A percentile compares a stretch with the other conserved stretches of the same genome.
Conservation (phyloP, 148 eudicot species). For the Vaccinium darrowii region DNA sequence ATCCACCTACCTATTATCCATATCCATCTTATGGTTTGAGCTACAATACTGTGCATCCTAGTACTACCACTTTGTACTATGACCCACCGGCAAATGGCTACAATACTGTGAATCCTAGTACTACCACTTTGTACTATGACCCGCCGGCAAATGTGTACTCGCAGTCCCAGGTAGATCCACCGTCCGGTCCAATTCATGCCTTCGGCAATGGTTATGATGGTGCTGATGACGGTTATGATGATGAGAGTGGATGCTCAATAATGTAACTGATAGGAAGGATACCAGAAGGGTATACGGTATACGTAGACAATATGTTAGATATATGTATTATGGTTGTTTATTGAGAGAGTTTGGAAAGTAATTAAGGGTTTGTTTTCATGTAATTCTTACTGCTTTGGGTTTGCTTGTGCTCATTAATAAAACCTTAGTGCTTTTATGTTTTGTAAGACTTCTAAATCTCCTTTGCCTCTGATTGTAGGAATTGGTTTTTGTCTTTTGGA, state of each 20-base stretch:
- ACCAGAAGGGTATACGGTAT: background rate
- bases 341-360: background rate
- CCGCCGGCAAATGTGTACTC: conserved; percentile 20
- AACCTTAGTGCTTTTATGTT: conserved; percentile 2
- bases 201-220: background rate
- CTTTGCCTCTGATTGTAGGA: conserved; percentile 1
- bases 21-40: conserved; percentile 40
- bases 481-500: conserved; percentile 15
- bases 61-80: conserved; percentile 28
- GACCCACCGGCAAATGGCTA: conserved; percentile 31
- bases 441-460: conserved; percentile 11
- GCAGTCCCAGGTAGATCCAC: conserved; percentile 14
- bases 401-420: conserved; percentile 14
- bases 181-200: conserved; percentile 19
- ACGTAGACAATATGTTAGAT: background rate
- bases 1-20: conserved; percentile 25
- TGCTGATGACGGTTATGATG: conserved; percentile 21
- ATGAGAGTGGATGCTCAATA: conserved; percentile 38
- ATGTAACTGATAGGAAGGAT: conserved; percentile 22
- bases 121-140: conserved; percentile 29
- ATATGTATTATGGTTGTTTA: background rate
- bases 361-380: background rate
- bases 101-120: conserved; percentile 30
- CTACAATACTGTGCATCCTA: conserved; percentile 36
- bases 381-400: background rate